Evolutionary conservation across 2,329 filamentous ascomycete species (phyloP).

Genomic region (Colletotrichum tropicale): DNA sequence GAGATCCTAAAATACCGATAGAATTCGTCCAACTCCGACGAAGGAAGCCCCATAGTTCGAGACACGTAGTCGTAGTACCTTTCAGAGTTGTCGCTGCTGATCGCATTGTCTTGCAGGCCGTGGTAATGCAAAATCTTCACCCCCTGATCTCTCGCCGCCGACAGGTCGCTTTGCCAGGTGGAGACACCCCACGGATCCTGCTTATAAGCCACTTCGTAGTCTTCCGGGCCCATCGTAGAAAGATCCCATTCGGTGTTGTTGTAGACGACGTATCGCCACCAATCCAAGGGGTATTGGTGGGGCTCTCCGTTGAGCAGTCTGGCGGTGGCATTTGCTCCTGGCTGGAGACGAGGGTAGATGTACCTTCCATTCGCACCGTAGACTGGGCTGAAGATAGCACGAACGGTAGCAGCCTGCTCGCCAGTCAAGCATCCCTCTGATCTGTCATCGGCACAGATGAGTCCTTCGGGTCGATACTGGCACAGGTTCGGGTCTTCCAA

Average conservation of each 20-base stretch:
- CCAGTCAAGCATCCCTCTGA: slow-evolving; percentile 42
- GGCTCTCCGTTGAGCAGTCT: neutral
- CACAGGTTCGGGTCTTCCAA: slow-evolving; percentile 32
- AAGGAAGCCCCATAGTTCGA: slow-evolving; percentile 41
- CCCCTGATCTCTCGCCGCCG: slow-evolving; percentile 41
- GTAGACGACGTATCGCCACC: slow-evolving; percentile 34
- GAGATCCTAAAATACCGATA: slow-evolving; percentile 56
- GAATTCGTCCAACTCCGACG: slow-evolving; percentile 36
- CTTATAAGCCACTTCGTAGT: slow-evolving; percentile 22
- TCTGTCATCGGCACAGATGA: slow-evolving; percentile 39
- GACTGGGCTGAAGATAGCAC: slow-evolving; percentile 32
- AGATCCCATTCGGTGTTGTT: slow-evolving; percentile 21
- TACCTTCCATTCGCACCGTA: slow-evolving; percentile 24
- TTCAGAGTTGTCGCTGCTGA: slow-evolving; percentile 48
- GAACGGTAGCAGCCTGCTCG: slow-evolving; percentile 29
- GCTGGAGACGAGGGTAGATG: slow-evolving; percentile 49
- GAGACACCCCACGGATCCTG: slow-evolving; percentile 41
- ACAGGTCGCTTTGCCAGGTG: slow-evolving; percentile 44
- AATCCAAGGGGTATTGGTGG: neutral
- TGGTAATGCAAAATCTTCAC: slow-evolving; percentile 54
- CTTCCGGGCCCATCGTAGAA: neutral
- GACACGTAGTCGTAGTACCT: slow-evolving; percentile 54
- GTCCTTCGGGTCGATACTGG: slow-evolving; percentile 34
- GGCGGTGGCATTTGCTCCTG: slow-evolving; percentile 39
- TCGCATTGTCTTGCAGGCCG: slow-evolving; percentile 44